Evolutionary conservation across 2,329 filamentous ascomycete genomes (phyloP), one percentile per base, ranked within the genome.

Genomic region (Cytospora mali): DNA sequence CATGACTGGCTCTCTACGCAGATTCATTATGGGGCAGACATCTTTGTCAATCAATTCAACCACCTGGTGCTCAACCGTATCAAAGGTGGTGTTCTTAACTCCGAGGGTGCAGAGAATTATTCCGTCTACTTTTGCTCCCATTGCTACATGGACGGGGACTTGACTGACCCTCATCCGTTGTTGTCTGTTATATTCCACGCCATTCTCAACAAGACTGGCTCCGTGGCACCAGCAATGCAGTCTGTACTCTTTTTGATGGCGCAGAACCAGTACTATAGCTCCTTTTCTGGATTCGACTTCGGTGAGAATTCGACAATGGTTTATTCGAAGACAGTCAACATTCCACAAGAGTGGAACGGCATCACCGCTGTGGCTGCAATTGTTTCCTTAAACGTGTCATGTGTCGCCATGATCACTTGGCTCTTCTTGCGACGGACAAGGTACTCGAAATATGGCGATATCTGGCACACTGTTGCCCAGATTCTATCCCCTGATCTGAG

Each of bases 401-500:
- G 35, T 11, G 55, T 57, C 3, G 55, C 21, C 1, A 11, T n/a
- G 7, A 57, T 49, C 2, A 11, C 55, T 10, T 57, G 55, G 55
- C 39, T 57, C 1, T 57, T 49, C n/a, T 27, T 57, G 21, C 18
- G 9, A 2, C 23, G 39, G 7, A 49, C 39, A 3, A 29, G 25
- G 13, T 39, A 49, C n/a, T 57, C 55, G 5, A 33, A 27, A 14
- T 57, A 57, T n/a, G 55, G 55, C 6, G 28, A 57, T 7, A 23
- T 18, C 4, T 57, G 55, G 55, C 55, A 57, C 28, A 49, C 55
- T 0, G 21, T 57, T 29, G 55, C 55, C 25, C 55, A 57, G 39
- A 27, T 57, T 7, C 18, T 57, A 6, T 57, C 55, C 6, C 39
- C 55, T 6, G 55, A 57, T 6, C 35, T 35, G n/a, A n/a, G 51